A percentile compares a stretch with the other conserved stretches of the same genome.
Evolutionary conservation across 331 rosid genomes (phyloP).

Genomic region (Malus hybrid): DNA sequence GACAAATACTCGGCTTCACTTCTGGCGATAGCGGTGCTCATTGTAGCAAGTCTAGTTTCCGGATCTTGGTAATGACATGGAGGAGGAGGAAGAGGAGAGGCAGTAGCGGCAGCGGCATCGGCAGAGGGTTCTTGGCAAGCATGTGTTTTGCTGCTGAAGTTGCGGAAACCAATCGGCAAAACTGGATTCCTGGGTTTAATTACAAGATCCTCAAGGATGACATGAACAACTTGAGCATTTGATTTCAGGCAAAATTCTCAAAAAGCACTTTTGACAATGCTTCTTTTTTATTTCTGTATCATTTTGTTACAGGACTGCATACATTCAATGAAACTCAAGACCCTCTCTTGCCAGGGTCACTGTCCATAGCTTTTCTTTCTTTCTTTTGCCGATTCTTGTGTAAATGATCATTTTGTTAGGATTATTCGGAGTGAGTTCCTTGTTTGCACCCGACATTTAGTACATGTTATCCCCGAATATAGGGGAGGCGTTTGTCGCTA

Average conservation of each 20-base stretch:
- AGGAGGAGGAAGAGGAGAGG: constrained; percentile 55
- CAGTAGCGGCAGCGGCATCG: constrained; percentile 3
- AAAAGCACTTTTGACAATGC: background rate
- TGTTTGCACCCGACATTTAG: too few species aligned
- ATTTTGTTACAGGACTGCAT: background rate
- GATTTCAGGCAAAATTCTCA: background rate
- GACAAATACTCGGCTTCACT: constrained; percentile 26
- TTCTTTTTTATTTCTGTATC: background rate
- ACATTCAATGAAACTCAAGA: background rate
- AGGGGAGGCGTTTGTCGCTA: too few species aligned
- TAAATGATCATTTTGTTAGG: too few species aligned
- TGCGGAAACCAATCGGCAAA: constrained; percentile 25
- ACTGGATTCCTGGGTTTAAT: constrained; percentile 42
- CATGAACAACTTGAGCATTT: constrained; percentile 34
- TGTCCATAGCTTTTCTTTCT: background rate
- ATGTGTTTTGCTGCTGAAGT: constrained; percentile 40
- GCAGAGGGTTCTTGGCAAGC: constrained; percentile 35
- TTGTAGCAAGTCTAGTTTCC: constrained; percentile 41
- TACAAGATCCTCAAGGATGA: constrained; percentile 58
- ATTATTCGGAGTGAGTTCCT: too few species aligned
- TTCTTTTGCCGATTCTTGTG: background rate
- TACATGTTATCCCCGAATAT: too few species aligned
- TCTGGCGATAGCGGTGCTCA: constrained; percentile 20
- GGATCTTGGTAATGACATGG: constrained; percentile 59
- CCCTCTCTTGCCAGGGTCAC: background rate